Evolutionary conservation across 306 rosid genomes (phyloP).

Genomic region (Sicyos baderoa): DNA sequence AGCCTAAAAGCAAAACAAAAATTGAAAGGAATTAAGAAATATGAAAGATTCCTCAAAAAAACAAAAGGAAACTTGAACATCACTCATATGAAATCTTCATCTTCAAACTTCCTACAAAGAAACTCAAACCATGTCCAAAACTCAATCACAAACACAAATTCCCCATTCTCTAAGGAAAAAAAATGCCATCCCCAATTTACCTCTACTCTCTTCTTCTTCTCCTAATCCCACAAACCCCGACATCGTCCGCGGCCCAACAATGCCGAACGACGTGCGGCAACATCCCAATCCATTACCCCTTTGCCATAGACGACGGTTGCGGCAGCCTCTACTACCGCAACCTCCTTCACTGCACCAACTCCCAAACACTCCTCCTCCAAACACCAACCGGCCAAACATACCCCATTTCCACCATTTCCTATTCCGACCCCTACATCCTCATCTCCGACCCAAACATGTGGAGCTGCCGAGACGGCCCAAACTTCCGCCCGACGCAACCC

Average conservation of each 20-base stretch:
- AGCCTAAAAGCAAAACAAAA: neutral
- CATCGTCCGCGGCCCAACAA: constrained; percentile 18
- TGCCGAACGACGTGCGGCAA: constrained; percentile 71
- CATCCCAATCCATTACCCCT: constrained; percentile 70
- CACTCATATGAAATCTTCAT: neutral
- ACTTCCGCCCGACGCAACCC: constrained; percentile 61
- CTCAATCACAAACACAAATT: neutral
- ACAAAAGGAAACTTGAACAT: neutral
- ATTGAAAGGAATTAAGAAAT: neutral
- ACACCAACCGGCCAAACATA: constrained; percentile 66
- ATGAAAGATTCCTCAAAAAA: neutral
- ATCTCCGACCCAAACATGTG: constrained; percentile 84
- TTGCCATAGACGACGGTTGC: constrained; percentile 82
- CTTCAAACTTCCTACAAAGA: neutral
- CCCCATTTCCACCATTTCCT: constrained; percentile 57
- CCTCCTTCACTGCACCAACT: constrained; percentile 52
- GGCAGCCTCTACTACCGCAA: constrained; percentile 77
- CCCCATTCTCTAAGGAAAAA: constrained; percentile 1
- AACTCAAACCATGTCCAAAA: neutral
- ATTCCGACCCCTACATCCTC: constrained; percentile 65
- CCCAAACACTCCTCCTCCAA: constrained; percentile 53
- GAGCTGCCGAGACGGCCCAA: constrained; percentile 56
- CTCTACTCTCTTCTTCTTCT: constrained; percentile 14
- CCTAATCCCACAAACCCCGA: constrained; percentile 16
- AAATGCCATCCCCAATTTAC: neutral